Conservation (phyloP, 345 rosid genomes). For the Citrus unshiu region DNA sequence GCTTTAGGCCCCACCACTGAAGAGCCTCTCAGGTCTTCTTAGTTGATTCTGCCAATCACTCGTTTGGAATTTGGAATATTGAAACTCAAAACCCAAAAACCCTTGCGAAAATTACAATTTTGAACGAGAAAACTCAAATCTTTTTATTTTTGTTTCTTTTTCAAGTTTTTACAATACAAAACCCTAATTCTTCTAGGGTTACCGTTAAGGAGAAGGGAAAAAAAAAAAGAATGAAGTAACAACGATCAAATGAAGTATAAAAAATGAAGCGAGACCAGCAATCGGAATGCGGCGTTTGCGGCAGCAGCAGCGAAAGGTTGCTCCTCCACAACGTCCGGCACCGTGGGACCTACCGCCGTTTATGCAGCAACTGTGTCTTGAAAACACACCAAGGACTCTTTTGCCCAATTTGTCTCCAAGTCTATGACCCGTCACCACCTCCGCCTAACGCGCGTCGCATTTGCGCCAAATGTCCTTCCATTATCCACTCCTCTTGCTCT, state of each 20-base stretch:
- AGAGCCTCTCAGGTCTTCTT: background rate
- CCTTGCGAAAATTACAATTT: background rate
- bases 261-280: constrained; percentile 17
- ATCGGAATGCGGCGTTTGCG: constrained; percentile 26
- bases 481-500: constrained; percentile 27
- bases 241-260: background rate
- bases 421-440: constrained; percentile 16
- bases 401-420: constrained; percentile 35
- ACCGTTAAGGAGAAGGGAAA: constrained; percentile 7
- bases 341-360: constrained; percentile 25
- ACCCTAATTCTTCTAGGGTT: constrained; percentile 14
- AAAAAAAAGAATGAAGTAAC: background rate
- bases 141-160: no score
- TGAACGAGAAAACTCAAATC: no score
- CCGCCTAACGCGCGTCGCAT: constrained; percentile 13
- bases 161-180: no score
- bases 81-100: background rate
- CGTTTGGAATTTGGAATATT: background rate
- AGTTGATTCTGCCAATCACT: background rate
- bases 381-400: constrained; percentile 24
- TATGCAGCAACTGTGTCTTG: constrained; percentile 33
- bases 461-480: constrained; percentile 32
- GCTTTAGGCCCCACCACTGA: no score
- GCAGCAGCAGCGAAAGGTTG: background rate
- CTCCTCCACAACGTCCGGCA: constrained; percentile 34